phyloP scores from a whole-genome alignment of 2,329 filamentous ascomycete genomes.

The Cladophialophora yegresii region DNA sequence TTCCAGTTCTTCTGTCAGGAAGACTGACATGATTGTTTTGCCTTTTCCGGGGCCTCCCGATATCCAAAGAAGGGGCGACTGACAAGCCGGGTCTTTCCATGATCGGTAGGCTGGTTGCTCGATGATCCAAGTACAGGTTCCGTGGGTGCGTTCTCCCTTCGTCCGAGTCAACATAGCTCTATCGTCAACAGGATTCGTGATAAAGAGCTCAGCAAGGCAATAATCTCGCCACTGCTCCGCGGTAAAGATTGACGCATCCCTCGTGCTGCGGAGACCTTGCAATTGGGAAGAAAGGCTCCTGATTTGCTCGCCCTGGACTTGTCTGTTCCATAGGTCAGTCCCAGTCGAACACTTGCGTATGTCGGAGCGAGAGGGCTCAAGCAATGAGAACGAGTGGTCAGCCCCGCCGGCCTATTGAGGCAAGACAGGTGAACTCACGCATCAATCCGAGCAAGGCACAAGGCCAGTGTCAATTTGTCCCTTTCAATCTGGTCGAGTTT shows the following conservation, averaged over 20 bases:
- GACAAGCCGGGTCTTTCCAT: conserved; percentile 12
- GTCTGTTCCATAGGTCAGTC: not conserved
- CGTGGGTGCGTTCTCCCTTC: not conserved
- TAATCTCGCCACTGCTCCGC: conserved; percentile 3
- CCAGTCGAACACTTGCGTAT: not conserved
- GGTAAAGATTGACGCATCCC: not conserved
- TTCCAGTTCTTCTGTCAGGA: conserved; percentile 35
- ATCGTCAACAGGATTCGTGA: conserved; percentile 5
- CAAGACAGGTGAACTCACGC: not conserved
- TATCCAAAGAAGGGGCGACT: conserved; percentile 37
- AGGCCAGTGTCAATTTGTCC: conserved; percentile 6
- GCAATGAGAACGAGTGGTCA: not conserved
- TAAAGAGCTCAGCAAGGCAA: conserved; percentile 8
- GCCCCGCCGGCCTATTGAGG: not conserved
- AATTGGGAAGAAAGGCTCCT: not conserved
- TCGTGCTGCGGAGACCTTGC: not conserved
- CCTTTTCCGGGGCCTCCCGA: conserved; percentile 38
- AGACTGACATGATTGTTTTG: conserved; percentile 39
- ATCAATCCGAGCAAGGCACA: conserved; percentile 7
- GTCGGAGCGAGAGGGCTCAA: not conserved
- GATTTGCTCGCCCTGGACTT: conserved; percentile 1
- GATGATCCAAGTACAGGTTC: conserved; percentile 5
- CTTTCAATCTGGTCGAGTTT: conserved; percentile 7
- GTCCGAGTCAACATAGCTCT: conserved; percentile 6
- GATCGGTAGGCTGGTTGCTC: not conserved